Evolutionary conservation across 2,329 filamentous ascomycete genomes (phyloP).

Genomic region (Alternaria gaisen): DNA sequence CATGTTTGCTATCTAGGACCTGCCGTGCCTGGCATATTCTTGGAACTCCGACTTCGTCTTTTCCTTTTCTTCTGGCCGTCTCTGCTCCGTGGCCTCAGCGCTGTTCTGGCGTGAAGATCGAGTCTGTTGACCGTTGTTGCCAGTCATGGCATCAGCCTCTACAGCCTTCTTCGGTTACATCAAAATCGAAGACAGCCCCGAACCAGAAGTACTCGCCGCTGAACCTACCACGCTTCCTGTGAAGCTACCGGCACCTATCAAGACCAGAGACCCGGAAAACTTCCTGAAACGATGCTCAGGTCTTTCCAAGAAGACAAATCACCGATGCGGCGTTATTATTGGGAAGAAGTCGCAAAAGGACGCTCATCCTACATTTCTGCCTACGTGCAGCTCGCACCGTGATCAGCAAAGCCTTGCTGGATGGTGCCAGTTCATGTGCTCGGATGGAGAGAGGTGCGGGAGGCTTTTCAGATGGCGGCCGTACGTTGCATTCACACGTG

Average conservation of each 20-base stretch:
- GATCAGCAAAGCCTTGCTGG: slow-evolving; percentile 40
- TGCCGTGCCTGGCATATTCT: background rate
- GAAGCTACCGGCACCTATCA: slow-evolving; percentile 15
- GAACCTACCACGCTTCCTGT: slow-evolving; percentile 1
- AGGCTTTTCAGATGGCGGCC: slow-evolving; percentile 38
- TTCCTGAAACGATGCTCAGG: slow-evolving; percentile 40
- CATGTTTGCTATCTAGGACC: slow-evolving; percentile 10
- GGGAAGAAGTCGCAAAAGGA: slow-evolving; percentile 33
- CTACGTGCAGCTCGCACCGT: slow-evolving; percentile 41
- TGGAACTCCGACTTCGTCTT: background rate
- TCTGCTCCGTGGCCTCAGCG: background rate
- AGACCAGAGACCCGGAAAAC: slow-evolving; percentile 39
- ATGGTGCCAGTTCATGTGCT: slow-evolving; percentile 34
- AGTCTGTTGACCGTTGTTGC: background rate
- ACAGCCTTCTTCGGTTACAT: background rate
- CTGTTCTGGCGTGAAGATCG: background rate
- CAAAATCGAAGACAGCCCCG: slow-evolving; percentile 17
- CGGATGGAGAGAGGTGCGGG: slow-evolving; percentile 34
- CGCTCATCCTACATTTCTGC: slow-evolving; percentile 37
- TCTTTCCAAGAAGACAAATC: slow-evolving; percentile 37
- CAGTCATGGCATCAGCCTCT: slow-evolving; percentile 4
- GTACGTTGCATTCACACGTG: background rate
- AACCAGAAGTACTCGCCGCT: slow-evolving; percentile 9
- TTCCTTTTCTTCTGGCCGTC: too few relatives aligned
- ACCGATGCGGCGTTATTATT: slow-evolving; percentile 32